Conservation (phyloP, 495 filamentous ascomycete species). For the Sordaria brevicollis region DNA sequence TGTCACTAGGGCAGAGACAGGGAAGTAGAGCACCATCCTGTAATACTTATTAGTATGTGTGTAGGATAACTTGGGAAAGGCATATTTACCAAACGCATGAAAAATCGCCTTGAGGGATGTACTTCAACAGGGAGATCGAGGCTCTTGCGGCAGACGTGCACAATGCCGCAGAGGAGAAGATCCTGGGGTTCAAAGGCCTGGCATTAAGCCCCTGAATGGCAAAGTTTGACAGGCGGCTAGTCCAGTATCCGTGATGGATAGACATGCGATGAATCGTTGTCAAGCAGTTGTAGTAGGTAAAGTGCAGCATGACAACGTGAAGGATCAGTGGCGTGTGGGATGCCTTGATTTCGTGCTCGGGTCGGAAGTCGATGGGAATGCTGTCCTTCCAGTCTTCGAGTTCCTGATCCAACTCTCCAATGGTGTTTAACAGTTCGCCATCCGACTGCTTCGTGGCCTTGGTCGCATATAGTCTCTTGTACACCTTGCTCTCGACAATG, state of each 20-base stretch:
- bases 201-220: constrained; percentile 90
- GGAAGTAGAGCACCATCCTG: constrained; percentile 95
- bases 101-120: constrained; percentile 91
- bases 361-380: constrained; percentile 87
- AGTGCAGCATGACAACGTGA: constrained; percentile 87
- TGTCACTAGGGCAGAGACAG: constrained; percentile 89
- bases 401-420: constrained; percentile 87
- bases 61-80: background rate
- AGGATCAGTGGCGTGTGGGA: constrained; percentile 82
- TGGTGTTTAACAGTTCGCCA: constrained; percentile 88
- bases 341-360: constrained; percentile 88
- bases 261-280: constrained; percentile 99
- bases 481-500: constrained; percentile 85
- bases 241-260: constrained; percentile 97
- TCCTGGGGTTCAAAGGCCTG: constrained; percentile 78
- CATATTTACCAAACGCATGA: constrained; percentile 82
- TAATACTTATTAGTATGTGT: constrained; percentile 12
- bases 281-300: constrained; percentile 94
- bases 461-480: constrained; percentile 86
- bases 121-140: constrained; percentile 87
- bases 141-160: constrained; percentile 88
- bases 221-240: constrained; percentile 86
- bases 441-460: constrained; percentile 87
- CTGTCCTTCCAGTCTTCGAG: constrained; percentile 94
- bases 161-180: constrained; percentile 86